Base-by-base conservation (phyloP, 2,329 filamentous ascomycete species). In the Colletotrichum neosansevieriae region DNA sequence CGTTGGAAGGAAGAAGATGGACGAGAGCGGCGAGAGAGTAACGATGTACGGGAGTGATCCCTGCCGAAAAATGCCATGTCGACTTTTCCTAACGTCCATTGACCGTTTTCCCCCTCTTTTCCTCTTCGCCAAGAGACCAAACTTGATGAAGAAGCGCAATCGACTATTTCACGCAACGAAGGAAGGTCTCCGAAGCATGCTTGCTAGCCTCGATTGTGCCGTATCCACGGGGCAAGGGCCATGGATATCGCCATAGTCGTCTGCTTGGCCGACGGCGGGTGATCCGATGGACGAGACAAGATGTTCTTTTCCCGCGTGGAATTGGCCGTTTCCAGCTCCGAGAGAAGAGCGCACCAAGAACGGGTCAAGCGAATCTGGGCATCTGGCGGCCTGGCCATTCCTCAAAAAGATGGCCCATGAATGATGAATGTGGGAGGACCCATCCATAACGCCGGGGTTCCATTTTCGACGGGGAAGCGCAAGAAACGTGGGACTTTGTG, bases 181-280 rank as follows among this genome's bases (percentile, higher is more conserved):
- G 60, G 24, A 53, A 15, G 32, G 53, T 32, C 45, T 34, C 47
- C 60, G 53, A 64, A 17, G 11, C 1, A 29, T 29, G 44, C 13
- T 47, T 67, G 53, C 38, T 32, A 54, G 59, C 19, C 19, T 32
- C 17, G 15, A 29, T 50, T 45, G 19, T 38, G 36, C 12, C 12
- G 51, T 63, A 53, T 24, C 64, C 59, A 67, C 53, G 59, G 4
- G 29, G 15, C 49, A 45, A 50, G 50, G n/a, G 21, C 54, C 54
- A 58, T 9, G 21, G 54, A 5, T 44, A 21, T 29, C 51, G 32
- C 38, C 44, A 38, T 45, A 24, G 32, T n/a, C 24, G 40, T 56
- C 6, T 40, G 36, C 50, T 57, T 49, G 50, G 60, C 29, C 19
- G 36, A 24, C 17, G 32, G 29, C 29, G 40, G 50, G 50, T 57